A percentile compares a stretch with the other conserved stretches of the same genome.
Evolutionary conservation across 257 asterid genomes (phyloP).

Genomic region (Solanum peruvianum): DNA sequence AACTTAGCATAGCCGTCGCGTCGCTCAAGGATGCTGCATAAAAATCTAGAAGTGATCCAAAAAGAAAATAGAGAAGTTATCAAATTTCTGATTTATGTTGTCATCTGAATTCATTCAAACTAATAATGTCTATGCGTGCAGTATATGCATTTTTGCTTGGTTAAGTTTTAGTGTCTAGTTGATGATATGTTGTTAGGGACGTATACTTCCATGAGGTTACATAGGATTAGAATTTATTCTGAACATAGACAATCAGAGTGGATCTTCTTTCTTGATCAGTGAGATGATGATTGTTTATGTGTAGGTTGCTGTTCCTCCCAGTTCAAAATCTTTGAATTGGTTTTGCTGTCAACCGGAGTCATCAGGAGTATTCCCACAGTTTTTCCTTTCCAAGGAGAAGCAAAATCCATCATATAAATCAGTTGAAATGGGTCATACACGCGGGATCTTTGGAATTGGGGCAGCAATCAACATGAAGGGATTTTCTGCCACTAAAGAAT

Average conservation of each 20-base stretch:
- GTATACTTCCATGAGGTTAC: background rate
- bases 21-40: background rate
- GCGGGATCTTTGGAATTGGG: slow-evolving; percentile 89
- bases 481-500: slow-evolving; percentile 21
- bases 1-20: background rate
- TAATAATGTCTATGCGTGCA: background rate
- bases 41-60: background rate
- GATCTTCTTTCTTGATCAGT: background rate
- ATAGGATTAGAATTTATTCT: background rate
- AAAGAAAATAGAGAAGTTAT: background rate
- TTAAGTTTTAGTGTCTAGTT: background rate
- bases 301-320: slow-evolving; percentile 95
- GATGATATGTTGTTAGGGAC: background rate
- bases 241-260: background rate
- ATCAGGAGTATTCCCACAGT: slow-evolving; percentile 54
- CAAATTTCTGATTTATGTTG: background rate
- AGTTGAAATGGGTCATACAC: slow-evolving; percentile 56
- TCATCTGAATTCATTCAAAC: background rate
- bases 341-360: slow-evolving; percentile 75
- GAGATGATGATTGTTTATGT: background rate
- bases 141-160: background rate
- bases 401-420: slow-evolving; percentile 50
- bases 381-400: slow-evolving; percentile 65
- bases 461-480: slow-evolving; percentile 63
- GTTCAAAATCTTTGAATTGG: slow-evolving; percentile 86